Percentiles rank a stretch among this genome's conserved stretches.
Evolutionary conservation across 257 asterid species (phyloP).

Genomic region (Capsicum chinense): DNA sequence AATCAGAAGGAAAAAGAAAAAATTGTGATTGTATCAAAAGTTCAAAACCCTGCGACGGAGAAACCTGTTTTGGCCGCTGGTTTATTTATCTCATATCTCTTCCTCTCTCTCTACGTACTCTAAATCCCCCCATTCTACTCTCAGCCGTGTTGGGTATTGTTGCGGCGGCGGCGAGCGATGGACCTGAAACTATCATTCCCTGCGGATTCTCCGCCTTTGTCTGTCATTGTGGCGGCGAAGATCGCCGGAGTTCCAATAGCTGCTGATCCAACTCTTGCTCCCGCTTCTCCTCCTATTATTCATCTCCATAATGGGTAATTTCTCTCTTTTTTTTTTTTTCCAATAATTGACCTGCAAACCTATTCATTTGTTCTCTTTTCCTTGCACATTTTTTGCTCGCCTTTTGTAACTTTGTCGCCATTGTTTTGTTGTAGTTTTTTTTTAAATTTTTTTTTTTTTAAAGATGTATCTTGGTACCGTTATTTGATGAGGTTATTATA

Average conservation of each 20-base stretch:
- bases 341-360: neutral
- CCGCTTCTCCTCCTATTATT: conserved; percentile 67
- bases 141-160: neutral
- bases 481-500: too few species aligned
- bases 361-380: neutral
- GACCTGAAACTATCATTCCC: conserved; percentile 52
- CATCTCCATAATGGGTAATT: conserved; percentile 57
- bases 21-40: neutral
- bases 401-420: neutral
- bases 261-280: conserved; percentile 45
- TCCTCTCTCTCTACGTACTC: neutral
- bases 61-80: neutral
- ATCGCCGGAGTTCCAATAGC: conserved; percentile 54
- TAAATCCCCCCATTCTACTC: neutral
- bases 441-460: too few species aligned
- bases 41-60: neutral
- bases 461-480: too few species aligned
- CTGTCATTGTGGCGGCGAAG: conserved; percentile 76
- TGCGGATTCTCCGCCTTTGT: conserved; percentile 73
- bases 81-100: neutral
- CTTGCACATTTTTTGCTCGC: neutral
- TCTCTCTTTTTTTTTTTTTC: neutral
- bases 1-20: neutral
- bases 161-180: conserved; percentile 35
- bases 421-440: neutral